Conservation (phyloP, 495 filamentous ascomycete species). For the Neurospora sp. region DNA sequence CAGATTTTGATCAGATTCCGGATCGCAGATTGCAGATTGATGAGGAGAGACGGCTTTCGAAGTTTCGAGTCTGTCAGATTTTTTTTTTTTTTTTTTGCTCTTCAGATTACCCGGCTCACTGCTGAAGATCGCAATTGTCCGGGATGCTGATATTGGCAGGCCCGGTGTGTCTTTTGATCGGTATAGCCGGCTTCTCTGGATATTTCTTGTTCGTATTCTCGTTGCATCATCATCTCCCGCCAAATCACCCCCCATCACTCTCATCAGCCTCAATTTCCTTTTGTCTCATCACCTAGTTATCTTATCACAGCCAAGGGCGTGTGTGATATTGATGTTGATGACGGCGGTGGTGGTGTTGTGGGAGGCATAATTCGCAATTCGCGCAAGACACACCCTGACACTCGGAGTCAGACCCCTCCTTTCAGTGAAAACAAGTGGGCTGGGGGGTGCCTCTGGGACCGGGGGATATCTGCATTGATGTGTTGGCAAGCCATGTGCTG, state of each 20-base stretch:
- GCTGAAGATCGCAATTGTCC: neutral
- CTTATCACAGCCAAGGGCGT: neutral
- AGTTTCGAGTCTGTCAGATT: neutral
- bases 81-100: neutral
- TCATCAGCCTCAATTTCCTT: neutral
- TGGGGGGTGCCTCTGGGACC: constrained; percentile 3
- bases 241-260: neutral
- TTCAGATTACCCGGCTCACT: neutral
- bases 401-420: neutral
- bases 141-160: neutral
- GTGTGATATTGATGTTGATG: neutral
- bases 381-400: neutral
- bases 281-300: neutral
- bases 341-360: neutral
- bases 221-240: neutral
- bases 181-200: neutral
- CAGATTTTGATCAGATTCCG: neutral
- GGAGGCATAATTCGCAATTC: neutral
- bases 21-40: neutral
- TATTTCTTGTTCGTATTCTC: neutral
- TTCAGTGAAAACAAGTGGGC: constrained; percentile 11
- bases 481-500: constrained; percentile 23
- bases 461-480: constrained; percentile 25
- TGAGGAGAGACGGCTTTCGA: neutral
- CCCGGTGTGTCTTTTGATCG: neutral